Evolutionary conservation across 2,329 filamentous ascomycete species (phyloP).

Genomic region (Monilinia vaccinii-corymbosi): DNA sequence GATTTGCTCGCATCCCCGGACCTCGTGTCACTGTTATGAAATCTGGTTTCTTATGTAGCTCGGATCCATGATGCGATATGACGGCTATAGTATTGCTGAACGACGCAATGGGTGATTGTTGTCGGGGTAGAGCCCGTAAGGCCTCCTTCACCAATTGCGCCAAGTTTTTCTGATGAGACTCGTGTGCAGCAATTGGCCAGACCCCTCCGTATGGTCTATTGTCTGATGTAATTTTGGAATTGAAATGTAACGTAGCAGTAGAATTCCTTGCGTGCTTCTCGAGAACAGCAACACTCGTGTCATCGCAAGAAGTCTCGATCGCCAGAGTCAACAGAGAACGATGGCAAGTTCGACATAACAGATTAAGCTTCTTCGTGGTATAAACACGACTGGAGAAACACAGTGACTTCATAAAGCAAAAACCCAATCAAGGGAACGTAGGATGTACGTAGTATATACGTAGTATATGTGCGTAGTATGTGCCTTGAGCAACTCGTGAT

Average conservation of each 20-base stretch:
- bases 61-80: conserved; percentile 15
- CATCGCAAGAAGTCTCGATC: conserved; percentile 84
- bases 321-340: conserved; percentile 50
- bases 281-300: conserved; percentile 81
- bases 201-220: conserved; percentile 69
- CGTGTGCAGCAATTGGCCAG: conserved; percentile 65
- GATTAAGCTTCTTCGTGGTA: neutral
- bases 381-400: conserved; percentile 21
- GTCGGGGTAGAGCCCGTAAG: conserved; percentile 40
- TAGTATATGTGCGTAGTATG: too few relatives aligned
- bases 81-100: conserved; percentile 12
- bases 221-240: conserved; percentile 74
- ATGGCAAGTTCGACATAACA: conserved; percentile 2
- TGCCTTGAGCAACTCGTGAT: too few relatives aligned
- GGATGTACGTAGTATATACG: too few relatives aligned
- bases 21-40: conserved; percentile 86
- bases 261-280: conserved; percentile 39
- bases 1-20: conserved; percentile 75
- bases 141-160: conserved; percentile 59
- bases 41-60: conserved; percentile 50
- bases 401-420: conserved; percentile 27
- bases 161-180: conserved; percentile 66
- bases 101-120: conserved; percentile 14
- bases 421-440: neutral
- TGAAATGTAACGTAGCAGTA: conserved; percentile 62